Evolutionary conservation across 257 asterid species (phyloP), one percentile per base, ranked within the genome.

Genomic region (Leptodermis oblonga): DNA sequence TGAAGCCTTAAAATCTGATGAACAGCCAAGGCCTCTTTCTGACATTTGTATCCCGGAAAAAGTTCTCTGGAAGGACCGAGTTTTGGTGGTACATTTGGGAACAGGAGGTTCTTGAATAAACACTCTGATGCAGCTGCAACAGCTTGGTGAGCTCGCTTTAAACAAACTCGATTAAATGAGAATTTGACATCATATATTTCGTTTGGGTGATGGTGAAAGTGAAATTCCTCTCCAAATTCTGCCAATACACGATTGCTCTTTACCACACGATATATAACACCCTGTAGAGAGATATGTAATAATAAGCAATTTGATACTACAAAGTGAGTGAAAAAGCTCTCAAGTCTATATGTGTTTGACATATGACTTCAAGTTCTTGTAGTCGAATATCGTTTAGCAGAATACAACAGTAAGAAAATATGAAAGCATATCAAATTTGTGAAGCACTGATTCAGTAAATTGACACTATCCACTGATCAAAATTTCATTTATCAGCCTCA

Each of bases 121-220:
- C 52, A 18, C 13, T 62, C 67, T 8, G 77, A 55, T 22, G 63
- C 77, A 41, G 60, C 25, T 48, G 53, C 37, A 41, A 76, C 31
- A 31, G 80, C 71, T 31, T 71, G 71, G 70, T 76, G 80, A 37
- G 67, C 80, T 7, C 71, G 65, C 64, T 67, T 62, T 4, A 77
- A 72, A 72, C 81, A 68, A 53, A 77, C 74, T 62, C 81, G 49
- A 28, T 72, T 61, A 41, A 72, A 72, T 53, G 81, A 67, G 62
- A 77, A 72, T 14, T 58, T 68, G 52, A 77, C 77, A 31, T 67
- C 49, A 33, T 76, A 77, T 72, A 39, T 39, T 20, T 59, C 14
- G 26, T 26, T 61, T 25, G 58, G 62, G 26, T 41, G 46, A 68
- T 77, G 71, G 49, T 34, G 62, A 18, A 17, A 30, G 58, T 51